Conservation (phyloP, 805 yeast genomes). For the Ogataea angusta region DNA sequence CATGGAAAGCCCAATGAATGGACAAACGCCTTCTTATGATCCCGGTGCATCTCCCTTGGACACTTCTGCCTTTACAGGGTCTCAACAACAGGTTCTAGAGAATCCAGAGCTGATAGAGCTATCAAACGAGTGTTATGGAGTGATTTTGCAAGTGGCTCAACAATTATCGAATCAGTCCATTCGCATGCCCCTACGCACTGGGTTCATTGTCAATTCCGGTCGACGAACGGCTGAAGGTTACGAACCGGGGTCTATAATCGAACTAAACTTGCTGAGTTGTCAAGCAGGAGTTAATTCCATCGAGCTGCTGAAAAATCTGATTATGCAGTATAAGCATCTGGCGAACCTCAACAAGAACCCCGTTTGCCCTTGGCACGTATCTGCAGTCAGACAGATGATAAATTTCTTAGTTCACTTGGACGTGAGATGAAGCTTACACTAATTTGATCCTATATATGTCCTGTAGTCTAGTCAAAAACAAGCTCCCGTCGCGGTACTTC, state of each 20-base stretch:
- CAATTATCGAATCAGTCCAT: conserved; percentile 71
- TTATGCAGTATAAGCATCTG: conserved; percentile 57
- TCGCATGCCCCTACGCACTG: conserved; percentile 66
- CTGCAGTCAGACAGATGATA: conserved; percentile 62
- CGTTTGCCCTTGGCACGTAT: conserved; percentile 67
- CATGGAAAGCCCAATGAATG: conserved; percentile 30
- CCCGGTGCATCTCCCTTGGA: conserved; percentile 27
- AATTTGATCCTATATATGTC: conserved; percentile 6
- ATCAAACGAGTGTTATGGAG: conserved; percentile 50
- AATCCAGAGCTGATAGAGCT: conserved; percentile 42
- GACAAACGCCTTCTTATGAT: conserved; percentile 30
- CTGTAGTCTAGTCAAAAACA: conserved; percentile 1
- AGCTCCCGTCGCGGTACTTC: not conserved
- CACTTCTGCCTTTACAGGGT: conserved; percentile 1
- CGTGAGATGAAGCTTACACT: conserved; percentile 33
- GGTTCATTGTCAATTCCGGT: conserved; percentile 50
- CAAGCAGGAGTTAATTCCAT: conserved; percentile 61
- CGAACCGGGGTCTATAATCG: conserved; percentile 38
- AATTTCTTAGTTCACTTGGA: conserved; percentile 56
- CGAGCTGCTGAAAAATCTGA: conserved; percentile 50
- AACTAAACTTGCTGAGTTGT: conserved; percentile 68
- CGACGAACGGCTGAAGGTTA: conserved; percentile 6
- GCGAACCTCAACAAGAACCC: conserved; percentile 29
- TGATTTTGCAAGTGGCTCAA: conserved; percentile 56
- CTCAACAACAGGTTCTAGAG: conserved; percentile 6